Percentiles rank a stretch among this genome's conserved stretches.
Evolutionary conservation across 768 basidiomycete genomes (phyloP).

Genomic region (Mycena haematopus): DNA sequence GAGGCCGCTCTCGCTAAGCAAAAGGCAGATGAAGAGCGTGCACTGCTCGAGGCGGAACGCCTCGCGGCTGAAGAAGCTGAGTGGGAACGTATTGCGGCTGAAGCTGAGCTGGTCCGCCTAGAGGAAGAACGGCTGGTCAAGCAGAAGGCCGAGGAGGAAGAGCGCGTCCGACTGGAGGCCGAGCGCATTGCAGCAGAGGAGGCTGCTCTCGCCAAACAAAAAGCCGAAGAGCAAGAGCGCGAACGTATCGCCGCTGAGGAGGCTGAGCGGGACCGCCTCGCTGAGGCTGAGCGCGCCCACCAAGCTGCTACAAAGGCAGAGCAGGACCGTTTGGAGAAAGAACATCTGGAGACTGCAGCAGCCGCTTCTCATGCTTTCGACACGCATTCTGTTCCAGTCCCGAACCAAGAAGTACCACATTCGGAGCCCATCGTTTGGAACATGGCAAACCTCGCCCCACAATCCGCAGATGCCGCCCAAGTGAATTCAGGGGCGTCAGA

Average conservation of each 20-base stretch:
- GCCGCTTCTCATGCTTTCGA: too few relatives aligned
- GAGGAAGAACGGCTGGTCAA: too few relatives aligned
- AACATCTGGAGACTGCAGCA: too few relatives aligned
- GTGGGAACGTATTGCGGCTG: too few relatives aligned
- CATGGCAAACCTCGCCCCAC: too few relatives aligned
- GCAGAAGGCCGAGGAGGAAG: not conserved
- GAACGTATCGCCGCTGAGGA: not conserved
- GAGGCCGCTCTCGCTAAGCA: not conserved
- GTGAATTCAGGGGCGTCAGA: too few relatives aligned
- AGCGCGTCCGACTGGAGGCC: not conserved
- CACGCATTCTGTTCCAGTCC: too few relatives aligned
- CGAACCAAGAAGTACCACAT: too few relatives aligned
- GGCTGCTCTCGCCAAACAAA: not conserved
- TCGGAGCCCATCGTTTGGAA: too few relatives aligned
- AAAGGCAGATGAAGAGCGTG: not conserved
- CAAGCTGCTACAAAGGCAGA: not conserved
- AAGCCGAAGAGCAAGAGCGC: not conserved
- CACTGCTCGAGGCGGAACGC: not conserved
- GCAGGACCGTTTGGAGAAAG: not conserved
- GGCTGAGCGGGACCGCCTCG: not conserved
- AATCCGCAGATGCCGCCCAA: too few relatives aligned
- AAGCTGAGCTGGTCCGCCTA: not conserved
- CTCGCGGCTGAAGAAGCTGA: not conserved
- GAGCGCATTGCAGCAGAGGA: slow-evolving; percentile 1
- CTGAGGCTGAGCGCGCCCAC: not conserved